A percentile compares a stretch with the other conserved stretches of the same genome.
Evolutionary conservation across 768 basidiomycete species (phyloP).

Genomic region (Leccinum barrowsii): DNA sequence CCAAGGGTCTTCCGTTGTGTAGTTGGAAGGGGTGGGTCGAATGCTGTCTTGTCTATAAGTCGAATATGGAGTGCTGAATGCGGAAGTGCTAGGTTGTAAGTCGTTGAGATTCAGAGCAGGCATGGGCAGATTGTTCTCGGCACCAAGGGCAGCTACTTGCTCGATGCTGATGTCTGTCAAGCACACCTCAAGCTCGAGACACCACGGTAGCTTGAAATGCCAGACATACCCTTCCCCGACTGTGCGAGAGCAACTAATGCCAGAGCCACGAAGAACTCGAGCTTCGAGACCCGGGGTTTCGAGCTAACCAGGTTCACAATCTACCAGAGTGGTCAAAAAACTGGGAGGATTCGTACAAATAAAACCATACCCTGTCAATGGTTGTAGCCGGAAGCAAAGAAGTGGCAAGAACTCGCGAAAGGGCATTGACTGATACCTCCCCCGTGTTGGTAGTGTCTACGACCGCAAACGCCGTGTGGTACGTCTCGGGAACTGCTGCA

Average conservation of each 20-base stretch:
- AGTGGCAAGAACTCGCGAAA: conserved; percentile 76
- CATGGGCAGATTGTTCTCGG: conserved; percentile 74
- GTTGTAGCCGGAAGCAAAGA: conserved; percentile 78
- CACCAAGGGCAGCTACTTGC: conserved; percentile 72
- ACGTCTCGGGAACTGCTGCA: conserved; percentile 76
- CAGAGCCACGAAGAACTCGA: conserved; percentile 89
- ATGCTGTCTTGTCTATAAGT: conserved; percentile 45
- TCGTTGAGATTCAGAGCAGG: conserved; percentile 64
- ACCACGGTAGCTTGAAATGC: conserved; percentile 1
- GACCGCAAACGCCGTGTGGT: conserved; percentile 67
- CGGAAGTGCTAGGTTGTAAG: conserved; percentile 51
- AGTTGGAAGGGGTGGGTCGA: conserved; percentile 46
- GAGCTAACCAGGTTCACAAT: conserved; percentile 89
- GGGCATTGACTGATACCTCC: conserved; percentile 76
- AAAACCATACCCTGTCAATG: conserved; percentile 63
- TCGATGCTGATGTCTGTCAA: conserved; percentile 72
- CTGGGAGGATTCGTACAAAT: background rate
- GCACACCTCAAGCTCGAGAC: background rate
- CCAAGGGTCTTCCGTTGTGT: conserved; percentile 70
- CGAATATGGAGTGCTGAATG: conserved; percentile 40
- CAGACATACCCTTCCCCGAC: conserved; percentile 60
- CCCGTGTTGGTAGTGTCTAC: conserved; percentile 71
- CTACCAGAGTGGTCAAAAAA: conserved; percentile 36
- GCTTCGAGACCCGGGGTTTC: conserved; percentile 73
- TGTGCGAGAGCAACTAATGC: conserved; percentile 87